Base-by-base conservation (phyloP, 768 basidiomycete species). In the Leccinum fibrillosum region DNA sequence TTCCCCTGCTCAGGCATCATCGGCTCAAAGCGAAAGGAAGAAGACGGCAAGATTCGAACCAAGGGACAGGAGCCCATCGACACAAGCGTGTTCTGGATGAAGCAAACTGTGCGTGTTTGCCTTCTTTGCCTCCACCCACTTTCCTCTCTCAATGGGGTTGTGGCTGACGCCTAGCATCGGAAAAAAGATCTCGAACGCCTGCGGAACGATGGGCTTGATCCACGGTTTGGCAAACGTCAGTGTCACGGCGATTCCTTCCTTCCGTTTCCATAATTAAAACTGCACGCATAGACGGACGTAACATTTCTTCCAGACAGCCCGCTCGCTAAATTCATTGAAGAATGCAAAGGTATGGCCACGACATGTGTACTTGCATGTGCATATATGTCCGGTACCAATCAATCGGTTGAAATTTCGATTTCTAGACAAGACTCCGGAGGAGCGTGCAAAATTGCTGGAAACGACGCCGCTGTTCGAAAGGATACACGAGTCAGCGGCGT, bases 131-230 rank as follows among this genome's bases (percentile, higher is more conserved):
- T 37, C 42, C 17, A 39, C 39, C 10, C 17, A 2, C n/a, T 44
- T 21, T 12, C 42, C 19, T 44, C 42, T 44, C 5, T 0, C 19
- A 44, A 12, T 11, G 10, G 26, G 10, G 13, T 5, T 9, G 21
- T 47, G 12, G 26, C 59, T 53, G 52, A 56, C 34, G n/a, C 19
- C 39, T 17, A 17, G 25, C 57, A 5, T 37, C 17, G 52, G 42
- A 5, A 44, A 44, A 21, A 54, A 91, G 89, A 92, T 92, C 56
- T 71, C 78, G 4, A 94, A 94, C 64, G 92, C 92, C 0, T 94
- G 92, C 66, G 93, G 93, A 4, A 93, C 92, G 0, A 94, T 95
- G 69, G 92, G 86, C 0, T 78, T 94, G 17, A 78, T 94, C 6
- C 93, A 95, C 64, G 84, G 91, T 10, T 74, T 97, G 47, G 83